Base-by-base conservation (phyloP, 164 flowering plant species). In the Kingdonia uniflora region DNA sequence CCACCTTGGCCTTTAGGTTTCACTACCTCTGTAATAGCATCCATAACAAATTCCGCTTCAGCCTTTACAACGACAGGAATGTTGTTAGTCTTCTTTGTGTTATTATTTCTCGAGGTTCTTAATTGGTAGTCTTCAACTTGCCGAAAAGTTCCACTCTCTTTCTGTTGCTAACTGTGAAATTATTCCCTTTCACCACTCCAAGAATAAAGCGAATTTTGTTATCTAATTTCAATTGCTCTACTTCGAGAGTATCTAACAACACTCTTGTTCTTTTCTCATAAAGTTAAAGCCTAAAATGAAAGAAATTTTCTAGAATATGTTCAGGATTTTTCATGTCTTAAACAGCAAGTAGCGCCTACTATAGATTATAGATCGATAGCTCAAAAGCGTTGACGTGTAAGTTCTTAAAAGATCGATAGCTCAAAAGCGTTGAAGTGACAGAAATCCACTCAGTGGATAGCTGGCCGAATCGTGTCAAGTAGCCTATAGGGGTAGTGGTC, bases 301-400 rank as follows among this genome's bases (percentile, higher is more conserved):
- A 86, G 62, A 94, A 94, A 0, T 88, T 95, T 54, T 78, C 89
- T 2, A 94, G 83, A 70, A 94, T n/a, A n/a, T n/a, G n/a, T n/a
- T n/a, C n/a, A n/a, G n/a, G n/a, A n/a, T n/a, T n/a, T n/a, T n/a
- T n/a, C n/a, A n/a, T n/a, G n/a, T n/a, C n/a, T n/a, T n/a, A n/a
- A n/a, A n/a, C n/a, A n/a, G n/a, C n/a, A n/a, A n/a, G n/a, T n/a
- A n/a, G n/a, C n/a, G n/a, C n/a, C n/a, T n/a, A n/a, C n/a, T n/a
- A n/a, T n/a, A n/a, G n/a, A n/a, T n/a, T n/a, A n/a, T n/a, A n/a
- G n/a, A n/a, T n/a, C n/a, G n/a, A n/a, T n/a, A n/a, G n/a, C n/a
- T n/a, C n/a, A n/a, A n/a, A n/a, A n/a, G n/a, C n/a, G n/a, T n/a
- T n/a, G n/a, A n/a, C n/a, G n/a, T n/a, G n/a, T n/a, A n/a, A n/a